Conservation (phyloP, 495 filamentous ascomycete species). For the Xylaria scruposa region DNA sequence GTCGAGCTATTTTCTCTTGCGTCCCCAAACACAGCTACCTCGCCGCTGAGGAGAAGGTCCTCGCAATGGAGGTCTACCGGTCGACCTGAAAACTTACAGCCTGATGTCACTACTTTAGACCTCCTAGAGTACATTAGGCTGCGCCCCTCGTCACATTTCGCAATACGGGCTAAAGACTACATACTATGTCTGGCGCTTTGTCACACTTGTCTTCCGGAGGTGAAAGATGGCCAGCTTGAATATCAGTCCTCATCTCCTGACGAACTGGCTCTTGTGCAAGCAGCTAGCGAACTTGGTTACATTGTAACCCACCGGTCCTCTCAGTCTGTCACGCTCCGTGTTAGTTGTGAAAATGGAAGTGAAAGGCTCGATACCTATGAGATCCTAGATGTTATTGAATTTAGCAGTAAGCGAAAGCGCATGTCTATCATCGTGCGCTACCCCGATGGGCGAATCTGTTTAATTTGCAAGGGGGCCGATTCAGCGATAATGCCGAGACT, state of each 20-base stretch:
- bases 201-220: conserved; percentile 88
- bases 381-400: conserved; percentile 86
- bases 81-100: conserved; percentile 52
- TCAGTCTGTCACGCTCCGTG: conserved; percentile 48
- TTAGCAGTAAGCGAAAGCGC: conserved; percentile 86
- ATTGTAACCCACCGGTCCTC: conserved; percentile 66
- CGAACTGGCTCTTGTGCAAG: conserved; percentile 80
- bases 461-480: conserved; percentile 92
- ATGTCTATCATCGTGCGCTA: conserved; percentile 92
- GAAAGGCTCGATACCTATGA: conserved; percentile 66
- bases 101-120: conserved; percentile 68
- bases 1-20: conserved; percentile 38
- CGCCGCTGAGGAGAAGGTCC: conserved; percentile 39
- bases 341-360: conserved; percentile 40
- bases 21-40: conserved; percentile 29
- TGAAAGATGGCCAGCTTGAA: conserved; percentile 63
- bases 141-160: conserved; percentile 79
- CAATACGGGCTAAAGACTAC: conserved; percentile 80
- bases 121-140: conserved; percentile 76
- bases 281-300: conserved; percentile 83
- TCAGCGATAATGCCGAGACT: conserved; percentile 75
- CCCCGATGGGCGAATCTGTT: conserved; percentile 79
- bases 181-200: conserved; percentile 85
- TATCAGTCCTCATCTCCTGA: conserved; percentile 92
- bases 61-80: conserved; percentile 47